These are phyloP conservation scores for Tarenaya hassleriana DNA, from an alignment of 345 rosid species.

Conservation along the genomic window DNA sequence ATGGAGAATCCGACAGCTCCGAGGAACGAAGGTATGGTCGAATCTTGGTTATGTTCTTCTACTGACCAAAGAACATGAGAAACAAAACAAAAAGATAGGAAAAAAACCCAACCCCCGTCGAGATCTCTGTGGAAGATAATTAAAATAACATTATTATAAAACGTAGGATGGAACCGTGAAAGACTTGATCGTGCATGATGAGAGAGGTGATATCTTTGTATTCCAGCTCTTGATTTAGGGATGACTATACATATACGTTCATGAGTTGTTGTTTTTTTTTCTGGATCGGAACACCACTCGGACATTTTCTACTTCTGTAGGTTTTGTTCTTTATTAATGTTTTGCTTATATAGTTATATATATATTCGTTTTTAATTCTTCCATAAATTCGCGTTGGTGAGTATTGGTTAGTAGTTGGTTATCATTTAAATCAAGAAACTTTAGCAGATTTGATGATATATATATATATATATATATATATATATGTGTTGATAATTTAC, in stretches of 20 bases:
- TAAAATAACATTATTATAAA: conserved; percentile 10
- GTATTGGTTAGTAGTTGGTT: conserved; percentile 21
- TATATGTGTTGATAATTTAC: too few species aligned
- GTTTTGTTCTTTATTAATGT: neutral
- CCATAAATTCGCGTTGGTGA: conserved; percentile 14
- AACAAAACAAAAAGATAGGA: neutral
- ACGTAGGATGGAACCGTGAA: neutral
- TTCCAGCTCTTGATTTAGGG: too few species aligned
- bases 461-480: too few species aligned
- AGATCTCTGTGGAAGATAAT: conserved; percentile 6
- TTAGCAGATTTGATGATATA: neutral
- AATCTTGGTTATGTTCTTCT: conserved; percentile 84
- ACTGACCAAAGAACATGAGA: conserved; percentile 30
- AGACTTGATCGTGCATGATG: too few species aligned
- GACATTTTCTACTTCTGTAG: neutral
- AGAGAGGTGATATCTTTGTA: too few species aligned
- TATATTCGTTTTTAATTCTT: conserved; percentile 7
- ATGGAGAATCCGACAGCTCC: conserved; percentile 28
- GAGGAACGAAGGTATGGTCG: conserved; percentile 65
- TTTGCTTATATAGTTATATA: conserved; percentile 12
- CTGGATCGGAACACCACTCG: too few species aligned
- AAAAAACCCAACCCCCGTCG: too few species aligned
- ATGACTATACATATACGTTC: too few species aligned
- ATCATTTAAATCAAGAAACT: conserved; percentile 8
- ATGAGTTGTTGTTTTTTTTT: too few species aligned